Evolutionary conservation across 768 basidiomycete species (phyloP), one percentile per base, ranked within the genome.

Genomic region (Trametes sanguinea): DNA sequence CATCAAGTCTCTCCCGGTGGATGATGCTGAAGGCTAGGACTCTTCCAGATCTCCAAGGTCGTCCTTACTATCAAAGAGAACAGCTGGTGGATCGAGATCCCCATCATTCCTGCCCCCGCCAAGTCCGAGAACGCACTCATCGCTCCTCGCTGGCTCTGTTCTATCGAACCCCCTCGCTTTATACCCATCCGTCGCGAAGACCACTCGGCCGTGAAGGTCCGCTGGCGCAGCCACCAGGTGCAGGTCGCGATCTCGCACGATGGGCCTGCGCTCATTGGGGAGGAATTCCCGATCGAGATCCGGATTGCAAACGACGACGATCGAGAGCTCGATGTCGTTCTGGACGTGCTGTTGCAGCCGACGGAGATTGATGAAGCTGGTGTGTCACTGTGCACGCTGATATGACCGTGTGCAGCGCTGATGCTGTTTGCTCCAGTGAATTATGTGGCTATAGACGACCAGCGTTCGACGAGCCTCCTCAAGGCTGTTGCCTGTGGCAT

Each of bases 331-430:
- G 85, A 90, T 14, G 75, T 92, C 11, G 75, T 80, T 4, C 76
- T 94, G 9, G 90, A 94, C 57, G 81, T 91, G 4, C 77, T 96
- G 59, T 74, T 98, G 37, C 92, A 93, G 56, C 94, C 94, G 1
- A 82, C 84, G 2, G 90, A 91, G 65, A 78, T 86, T 52, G 92
- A 92, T 64, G 82, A 85, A 61, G 83, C 88, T 22, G 80, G 92
- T 91, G 54, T 16, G 85, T 70, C 3, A 13, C 5, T 7, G 17
- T 53, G 40, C 40, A 30, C 35, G 9, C 4, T 16, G 4, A 37
- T 4, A 13, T 22, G n/a, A 27, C 3, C 8, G 4, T 11, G 5
- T 22, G 22, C 22, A 22, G 17, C 37, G 13, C 14, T 40, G 16
- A 45, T 37, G n/a, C 29, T 64, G 6, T 14, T 40, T 37, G 39